A percentile compares a stretch with the other conserved stretches of the same genome.
Evolutionary conservation across 352 stramenopile genomes (phyloP).

Genomic region (Phytophthora syringae): DNA sequence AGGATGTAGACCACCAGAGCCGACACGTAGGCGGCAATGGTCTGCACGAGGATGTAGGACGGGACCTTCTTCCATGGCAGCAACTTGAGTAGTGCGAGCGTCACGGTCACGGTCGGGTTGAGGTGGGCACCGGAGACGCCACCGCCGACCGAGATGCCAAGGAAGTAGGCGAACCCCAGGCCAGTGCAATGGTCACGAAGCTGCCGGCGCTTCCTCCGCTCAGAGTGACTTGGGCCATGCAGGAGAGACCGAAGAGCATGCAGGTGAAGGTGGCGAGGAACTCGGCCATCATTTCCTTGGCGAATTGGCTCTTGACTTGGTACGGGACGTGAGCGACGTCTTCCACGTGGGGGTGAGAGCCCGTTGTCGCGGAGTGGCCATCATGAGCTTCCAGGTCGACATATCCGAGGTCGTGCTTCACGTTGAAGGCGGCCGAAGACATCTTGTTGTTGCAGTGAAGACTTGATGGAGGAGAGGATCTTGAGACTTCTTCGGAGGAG

Average conservation of each 20-base stretch:
- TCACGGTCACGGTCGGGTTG: constrained; percentile 60
- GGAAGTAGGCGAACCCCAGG: constrained; percentile 66
- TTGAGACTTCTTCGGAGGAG: constrained; percentile 11
- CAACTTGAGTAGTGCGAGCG: constrained; percentile 47
- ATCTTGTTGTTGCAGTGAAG: constrained; percentile 12
- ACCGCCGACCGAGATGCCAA: constrained; percentile 51
- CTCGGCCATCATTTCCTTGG: constrained; percentile 59
- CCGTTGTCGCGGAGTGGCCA: constrained; percentile 16
- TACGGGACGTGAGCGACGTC: constrained; percentile 6
- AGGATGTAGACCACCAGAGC: constrained; percentile 50
- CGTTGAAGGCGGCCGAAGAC: constrained; percentile 14
- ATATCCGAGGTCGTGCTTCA: constrained; percentile 27
- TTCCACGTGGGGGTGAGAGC: constrained; percentile 12
- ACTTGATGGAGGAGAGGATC: background rate
- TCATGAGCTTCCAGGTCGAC: constrained; percentile 27
- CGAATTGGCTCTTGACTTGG: constrained; percentile 39
- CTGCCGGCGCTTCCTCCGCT: constrained; percentile 45
- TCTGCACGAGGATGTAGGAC: constrained; percentile 51
- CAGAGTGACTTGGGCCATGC: constrained; percentile 56
- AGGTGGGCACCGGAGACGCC: constrained; percentile 59
- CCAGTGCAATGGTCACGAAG: constrained; percentile 60
- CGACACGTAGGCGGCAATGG: constrained; percentile 44
- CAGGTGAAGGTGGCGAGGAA: constrained; percentile 64
- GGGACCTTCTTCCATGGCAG: constrained; percentile 55
- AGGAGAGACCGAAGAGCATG: constrained; percentile 55